Evolutionary conservation across 306 rosid genomes (phyloP).

Genomic region (Rosa multiflora): DNA sequence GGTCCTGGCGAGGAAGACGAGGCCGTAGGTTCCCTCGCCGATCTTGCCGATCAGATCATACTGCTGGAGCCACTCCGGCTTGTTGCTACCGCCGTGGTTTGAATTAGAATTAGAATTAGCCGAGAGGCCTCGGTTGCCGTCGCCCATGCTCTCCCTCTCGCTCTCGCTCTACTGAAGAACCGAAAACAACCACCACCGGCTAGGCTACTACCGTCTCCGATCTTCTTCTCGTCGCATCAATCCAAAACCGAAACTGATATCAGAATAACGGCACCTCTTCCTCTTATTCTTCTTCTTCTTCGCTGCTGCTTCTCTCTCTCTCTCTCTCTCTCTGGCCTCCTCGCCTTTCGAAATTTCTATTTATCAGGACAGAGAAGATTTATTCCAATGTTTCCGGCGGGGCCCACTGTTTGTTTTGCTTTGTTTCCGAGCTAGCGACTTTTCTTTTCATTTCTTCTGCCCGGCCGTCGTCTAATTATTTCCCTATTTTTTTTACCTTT

Average conservation of each 20-base stretch:
- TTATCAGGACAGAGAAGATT: not conserved
- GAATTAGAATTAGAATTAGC: conserved; percentile 23
- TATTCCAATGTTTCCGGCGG: not conserved
- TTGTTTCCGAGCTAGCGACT: not conserved
- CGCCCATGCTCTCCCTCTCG: conserved; percentile 48
- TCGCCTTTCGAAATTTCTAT: not conserved
- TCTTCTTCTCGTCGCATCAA: not conserved
- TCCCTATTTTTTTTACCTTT: too few species aligned
- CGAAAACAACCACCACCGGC: not conserved
- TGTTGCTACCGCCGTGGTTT: conserved; percentile 41
- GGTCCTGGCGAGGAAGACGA: conserved; percentile 79
- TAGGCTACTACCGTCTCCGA: not conserved
- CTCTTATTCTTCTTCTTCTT: too few species aligned
- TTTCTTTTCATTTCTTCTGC: not conserved
- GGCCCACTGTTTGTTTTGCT: not conserved
- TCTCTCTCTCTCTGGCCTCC: too few species aligned
- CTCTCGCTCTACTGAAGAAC: not conserved
- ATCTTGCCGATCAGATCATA: conserved; percentile 92
- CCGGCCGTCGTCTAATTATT: not conserved
- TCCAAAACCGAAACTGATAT: not conserved
- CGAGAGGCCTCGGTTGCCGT: conserved; percentile 41
- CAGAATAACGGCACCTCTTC: not conserved
- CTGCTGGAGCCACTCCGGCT: conserved; percentile 97
- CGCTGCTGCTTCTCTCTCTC: too few species aligned
- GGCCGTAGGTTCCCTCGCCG: conserved; percentile 96